Evolutionary conservation across 768 basidiomycete species (phyloP).

Genomic region (Cystobasidiopsis lactophilus): DNA sequence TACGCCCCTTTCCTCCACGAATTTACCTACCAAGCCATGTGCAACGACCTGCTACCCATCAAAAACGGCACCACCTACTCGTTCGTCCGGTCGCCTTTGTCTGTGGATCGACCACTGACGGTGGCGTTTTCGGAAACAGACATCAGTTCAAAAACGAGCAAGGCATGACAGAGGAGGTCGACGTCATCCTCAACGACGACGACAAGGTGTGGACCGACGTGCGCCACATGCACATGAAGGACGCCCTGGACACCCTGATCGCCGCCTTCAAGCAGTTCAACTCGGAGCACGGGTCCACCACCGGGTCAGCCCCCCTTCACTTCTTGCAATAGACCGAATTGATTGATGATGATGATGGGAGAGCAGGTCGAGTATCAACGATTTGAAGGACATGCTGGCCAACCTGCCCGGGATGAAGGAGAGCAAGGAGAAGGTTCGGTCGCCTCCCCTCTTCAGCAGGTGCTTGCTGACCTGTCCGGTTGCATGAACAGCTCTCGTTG

Average conservation of each 20-base stretch:
- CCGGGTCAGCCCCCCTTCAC: neutral
- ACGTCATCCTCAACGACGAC: constrained; percentile 57
- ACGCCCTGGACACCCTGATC: constrained; percentile 93
- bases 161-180: constrained; percentile 71
- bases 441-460: neutral
- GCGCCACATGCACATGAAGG: constrained; percentile 95
- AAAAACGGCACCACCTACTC: constrained; percentile 57
- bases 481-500: constrained; percentile 51
- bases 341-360: constrained; percentile 25
- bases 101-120: neutral
- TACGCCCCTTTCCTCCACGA: constrained; percentile 79
- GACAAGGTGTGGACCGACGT: constrained; percentile 82
- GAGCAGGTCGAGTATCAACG: constrained; percentile 66
- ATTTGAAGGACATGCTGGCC: constrained; percentile 99
- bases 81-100: constrained; percentile 32
- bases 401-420: constrained; percentile 84
- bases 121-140: constrained; percentile 27
- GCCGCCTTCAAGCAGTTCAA: constrained; percentile 84
- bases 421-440: constrained; percentile 63
- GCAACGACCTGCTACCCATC: constrained; percentile 74
- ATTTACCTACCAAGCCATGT: constrained; percentile 99
- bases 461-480: neutral
- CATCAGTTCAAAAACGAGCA: constrained; percentile 79
- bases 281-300: constrained; percentile 73
- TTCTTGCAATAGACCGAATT: neutral